Conservation (phyloP, 345 rosid genomes). For the Balakata baccata region DNA sequence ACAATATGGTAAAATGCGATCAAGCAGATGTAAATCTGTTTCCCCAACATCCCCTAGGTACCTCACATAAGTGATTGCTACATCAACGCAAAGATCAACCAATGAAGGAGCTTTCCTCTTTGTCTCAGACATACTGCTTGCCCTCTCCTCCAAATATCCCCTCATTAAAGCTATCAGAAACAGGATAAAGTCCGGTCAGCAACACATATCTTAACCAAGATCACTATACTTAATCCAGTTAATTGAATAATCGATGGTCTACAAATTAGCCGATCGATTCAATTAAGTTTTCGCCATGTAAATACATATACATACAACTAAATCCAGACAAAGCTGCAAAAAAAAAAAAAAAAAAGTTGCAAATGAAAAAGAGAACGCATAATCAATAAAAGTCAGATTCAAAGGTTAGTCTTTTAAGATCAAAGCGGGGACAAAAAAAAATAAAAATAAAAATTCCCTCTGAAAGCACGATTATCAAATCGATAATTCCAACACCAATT, state of each 20-base stretch:
- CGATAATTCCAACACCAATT: not conserved
- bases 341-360: not conserved
- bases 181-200: not conserved
- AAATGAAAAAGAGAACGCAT: too few species aligned
- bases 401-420: not conserved
- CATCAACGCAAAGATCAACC: constrained; percentile 71
- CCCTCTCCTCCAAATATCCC: not conserved
- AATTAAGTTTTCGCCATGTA: not conserved
- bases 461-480: not conserved
- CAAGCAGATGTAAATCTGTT: constrained; percentile 71
- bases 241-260: not conserved
- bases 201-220: not conserved
- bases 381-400: not conserved
- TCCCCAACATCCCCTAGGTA: constrained; percentile 90
- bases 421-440: not conserved
- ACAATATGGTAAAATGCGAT: constrained; percentile 64
- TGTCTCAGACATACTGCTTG: constrained; percentile 15
- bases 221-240: not conserved
- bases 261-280: not conserved
- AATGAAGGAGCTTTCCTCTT: constrained; percentile 52
- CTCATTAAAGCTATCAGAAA: not conserved
- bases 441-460: too few species aligned
- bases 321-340: not conserved
- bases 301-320: not conserved
- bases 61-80: constrained; percentile 52